Evolutionary conservation across 805 yeast species (phyloP), one percentile per base, ranked within the genome.

Genomic region (Candida stauntonica): DNA sequence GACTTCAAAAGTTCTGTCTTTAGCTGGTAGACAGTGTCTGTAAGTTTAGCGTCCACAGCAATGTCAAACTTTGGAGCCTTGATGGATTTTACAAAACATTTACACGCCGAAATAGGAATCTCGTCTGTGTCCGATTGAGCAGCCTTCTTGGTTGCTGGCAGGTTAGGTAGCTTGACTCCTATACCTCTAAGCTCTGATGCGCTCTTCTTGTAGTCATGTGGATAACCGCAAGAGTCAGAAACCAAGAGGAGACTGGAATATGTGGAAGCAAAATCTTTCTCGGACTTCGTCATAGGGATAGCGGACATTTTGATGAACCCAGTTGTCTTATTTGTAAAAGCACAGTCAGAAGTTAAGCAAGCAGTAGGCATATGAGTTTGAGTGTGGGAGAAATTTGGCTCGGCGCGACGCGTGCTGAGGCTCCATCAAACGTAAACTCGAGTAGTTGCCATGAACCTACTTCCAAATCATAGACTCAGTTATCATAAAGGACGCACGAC

Each of bases 11-110:
- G 39, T 17, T 47, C 52, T 15, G 52, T 38, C 43, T 67, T 67
- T 15, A 64, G 55, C 35, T 59, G 61, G 26, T 48, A 44, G 15
- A 66, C 50, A 0, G 71, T 61, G 7, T 57, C 61, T 11, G 53
- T 48, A 2, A 45, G 27, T 18, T 43, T 29, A n/a, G 57, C 50
- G 17, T 55, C 45, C 17, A 57, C 45, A 13, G 54, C 47, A 13
- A 64, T 46, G 27, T 63, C 57, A 58, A 85, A 82, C 54, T 79
- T 84, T 5, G 95, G 95, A 5, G 81, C 75, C 50, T 79, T 77
- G 38, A 86, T 72, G 21, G 89, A 81, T 58, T 81, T 81, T 55
- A 86, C 67, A 5, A 58, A 51, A 13, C 72, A 61, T 12, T 45
- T 42, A 15, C 31, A 18, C 7, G 26, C 17, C 6, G 20, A 13